These are phyloP conservation scores for Mycena filopes DNA, from an alignment of 768 basidiomycete species.

Conservation along the genomic window DNA sequence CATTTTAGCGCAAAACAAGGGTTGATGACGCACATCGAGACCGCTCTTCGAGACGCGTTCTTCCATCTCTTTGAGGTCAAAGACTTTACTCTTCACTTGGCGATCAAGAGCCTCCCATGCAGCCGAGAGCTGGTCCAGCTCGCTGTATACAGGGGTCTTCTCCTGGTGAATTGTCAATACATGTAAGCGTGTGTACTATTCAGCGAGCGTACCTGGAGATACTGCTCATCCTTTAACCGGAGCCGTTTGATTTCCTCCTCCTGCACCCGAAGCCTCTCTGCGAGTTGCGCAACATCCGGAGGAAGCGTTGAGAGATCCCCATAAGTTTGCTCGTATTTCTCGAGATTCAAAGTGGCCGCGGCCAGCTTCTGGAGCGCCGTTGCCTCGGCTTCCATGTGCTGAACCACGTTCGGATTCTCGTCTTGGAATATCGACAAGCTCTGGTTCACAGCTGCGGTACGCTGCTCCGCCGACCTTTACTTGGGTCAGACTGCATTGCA, in stretches of 20 bases:
- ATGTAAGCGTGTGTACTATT: not conserved
- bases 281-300: constrained; percentile 63
- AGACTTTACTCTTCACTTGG: constrained; percentile 86
- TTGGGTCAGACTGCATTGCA: constrained; percentile 29
- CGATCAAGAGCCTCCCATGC: constrained; percentile 88
- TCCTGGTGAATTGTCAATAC: constrained; percentile 48
- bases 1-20: not conserved
- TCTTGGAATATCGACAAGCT: constrained; percentile 58
- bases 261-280: constrained; percentile 67
- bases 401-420: constrained; percentile 63
- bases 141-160: constrained; percentile 81
- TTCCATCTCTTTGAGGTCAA: constrained; percentile 80
- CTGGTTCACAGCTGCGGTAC: constrained; percentile 61
- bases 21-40: constrained; percentile 68
- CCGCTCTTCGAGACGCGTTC: constrained; percentile 71
- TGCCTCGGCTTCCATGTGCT: constrained; percentile 60
- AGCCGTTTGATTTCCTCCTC: constrained; percentile 75
- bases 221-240: constrained; percentile 71
- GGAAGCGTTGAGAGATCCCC: constrained; percentile 64
- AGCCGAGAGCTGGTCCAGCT: constrained; percentile 86
- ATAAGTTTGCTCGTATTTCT: constrained; percentile 70
- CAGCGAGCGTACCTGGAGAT: constrained; percentile 59
- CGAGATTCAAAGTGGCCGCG: constrained; percentile 58
- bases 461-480: constrained; percentile 63
- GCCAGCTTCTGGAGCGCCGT: constrained; percentile 62